Percentiles rank a stretch among this genome's conserved stretches.
These are phyloP conservation scores for Thamnidium elegans DNA, from an alignment of 192 early-diverging fungal species.

Conservation along the genomic window DNA sequence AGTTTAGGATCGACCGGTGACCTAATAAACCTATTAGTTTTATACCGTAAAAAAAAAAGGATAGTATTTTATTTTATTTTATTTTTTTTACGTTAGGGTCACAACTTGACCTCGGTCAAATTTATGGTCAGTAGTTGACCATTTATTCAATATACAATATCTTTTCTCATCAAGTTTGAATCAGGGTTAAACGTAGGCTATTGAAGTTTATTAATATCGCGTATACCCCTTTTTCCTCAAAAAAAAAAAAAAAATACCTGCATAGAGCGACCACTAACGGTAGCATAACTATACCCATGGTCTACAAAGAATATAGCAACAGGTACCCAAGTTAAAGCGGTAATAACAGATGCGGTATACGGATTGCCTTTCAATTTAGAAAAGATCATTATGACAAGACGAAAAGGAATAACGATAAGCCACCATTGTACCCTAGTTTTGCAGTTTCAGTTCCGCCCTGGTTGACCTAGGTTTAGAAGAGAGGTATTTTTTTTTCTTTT, in stretches of 20 bases:
- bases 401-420: neutral
- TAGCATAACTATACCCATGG: constrained; percentile 49
- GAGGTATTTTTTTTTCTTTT: neutral
- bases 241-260: constrained; percentile 33
- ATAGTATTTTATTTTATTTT: neutral
- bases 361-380: constrained; percentile 21
- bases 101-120: constrained; percentile 70
- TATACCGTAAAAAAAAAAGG: neutral
- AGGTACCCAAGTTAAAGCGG: constrained; percentile 46
- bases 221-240: neutral
- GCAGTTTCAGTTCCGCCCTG: neutral
- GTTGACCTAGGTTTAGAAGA: neutral
- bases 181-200: constrained; percentile 78
- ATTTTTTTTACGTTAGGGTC: constrained; percentile 43
- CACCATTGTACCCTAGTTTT: neutral
- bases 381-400: neutral
- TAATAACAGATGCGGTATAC: constrained; percentile 22
- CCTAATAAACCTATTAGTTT: constrained; percentile 10
- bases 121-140: constrained; percentile 43
- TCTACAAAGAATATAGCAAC: constrained; percentile 49
- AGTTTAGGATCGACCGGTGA: constrained; percentile 68
- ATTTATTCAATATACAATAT: constrained; percentile 68
- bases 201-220: neutral
- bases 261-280: constrained; percentile 54
- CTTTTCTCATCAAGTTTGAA: constrained; percentile 56